Evolutionary conservation across 129 eudicot species (phyloP).

Genomic region (Lactuca sativa): DNA sequence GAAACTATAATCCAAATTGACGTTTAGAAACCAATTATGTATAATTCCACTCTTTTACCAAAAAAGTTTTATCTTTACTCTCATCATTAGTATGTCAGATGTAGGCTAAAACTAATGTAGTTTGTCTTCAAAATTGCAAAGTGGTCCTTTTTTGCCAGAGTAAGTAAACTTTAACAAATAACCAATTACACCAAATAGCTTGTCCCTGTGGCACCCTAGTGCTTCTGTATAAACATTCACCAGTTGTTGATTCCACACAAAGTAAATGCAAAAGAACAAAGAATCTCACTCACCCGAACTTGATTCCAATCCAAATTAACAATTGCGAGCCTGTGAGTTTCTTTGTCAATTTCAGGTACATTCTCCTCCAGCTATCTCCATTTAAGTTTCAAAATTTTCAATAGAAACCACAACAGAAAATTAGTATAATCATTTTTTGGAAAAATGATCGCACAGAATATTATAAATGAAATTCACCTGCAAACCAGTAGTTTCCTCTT

Average conservation of each 20-base stretch:
- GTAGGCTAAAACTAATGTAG: background rate
- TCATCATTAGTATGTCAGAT: background rate
- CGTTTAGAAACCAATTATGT: background rate
- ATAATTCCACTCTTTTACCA: background rate
- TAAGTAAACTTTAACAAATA: background rate
- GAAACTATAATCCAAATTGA: background rate
- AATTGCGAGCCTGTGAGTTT: conserved; percentile 78
- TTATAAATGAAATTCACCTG: conserved; percentile 10
- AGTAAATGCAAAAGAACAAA: background rate
- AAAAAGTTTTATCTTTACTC: background rate
- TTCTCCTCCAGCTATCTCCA: conserved; percentile 60
- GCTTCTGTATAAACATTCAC: background rate
- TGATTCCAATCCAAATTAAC: conserved; percentile 91
- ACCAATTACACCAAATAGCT: background rate
- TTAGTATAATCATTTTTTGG: background rate
- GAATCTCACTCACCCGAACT: conserved; percentile 52
- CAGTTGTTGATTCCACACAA: background rate
- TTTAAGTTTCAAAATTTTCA: conserved; percentile 1
- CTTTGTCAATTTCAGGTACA: conserved; percentile 80
- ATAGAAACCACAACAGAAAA: background rate
- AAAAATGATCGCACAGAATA: background rate
- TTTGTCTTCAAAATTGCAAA: background rate
- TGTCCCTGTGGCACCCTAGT: background rate
- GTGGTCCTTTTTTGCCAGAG: background rate
- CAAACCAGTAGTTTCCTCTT: conserved; percentile 44